Evolutionary conservation across 192 early-diverging fungal species (phyloP).

Genomic region (Coemansia sp.): DNA sequence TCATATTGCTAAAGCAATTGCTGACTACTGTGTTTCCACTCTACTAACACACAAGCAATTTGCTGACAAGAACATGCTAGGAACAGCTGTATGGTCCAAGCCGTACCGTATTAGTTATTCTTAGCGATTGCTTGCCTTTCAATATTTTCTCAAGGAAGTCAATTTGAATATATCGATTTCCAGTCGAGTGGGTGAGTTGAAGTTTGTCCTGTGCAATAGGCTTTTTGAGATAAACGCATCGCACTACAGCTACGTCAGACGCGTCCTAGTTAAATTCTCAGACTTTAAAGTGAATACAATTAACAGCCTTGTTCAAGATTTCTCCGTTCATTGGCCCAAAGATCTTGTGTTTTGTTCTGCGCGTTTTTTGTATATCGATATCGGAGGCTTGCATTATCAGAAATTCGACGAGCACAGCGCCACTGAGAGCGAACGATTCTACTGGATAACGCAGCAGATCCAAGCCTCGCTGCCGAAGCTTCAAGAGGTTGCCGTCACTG

Average conservation of each 20-base stretch:
- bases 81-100: neutral
- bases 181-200: too few species aligned
- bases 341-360: neutral
- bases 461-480: too few species aligned
- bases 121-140: neutral
- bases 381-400: neutral
- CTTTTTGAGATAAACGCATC: neutral
- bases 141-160: neutral
- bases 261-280: neutral
- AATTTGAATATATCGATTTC: too few species aligned
- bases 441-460: too few species aligned
- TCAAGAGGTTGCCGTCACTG: too few species aligned
- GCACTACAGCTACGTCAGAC: neutral
- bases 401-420: neutral
- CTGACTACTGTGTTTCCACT: too few species aligned
- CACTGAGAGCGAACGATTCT: too few species aligned
- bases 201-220: neutral
- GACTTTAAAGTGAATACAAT: neutral
- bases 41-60: too few species aligned
- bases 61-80: too few species aligned
- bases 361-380: neutral
- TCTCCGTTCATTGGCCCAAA: neutral
- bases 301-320: neutral
- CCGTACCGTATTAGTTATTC: neutral
- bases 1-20: too few species aligned